A percentile compares a stretch with the other conserved stretches of the same genome.
phyloP scores from a whole-genome alignment of 352 stramenopile genomes.

The Phytophthora pinifolia region DNA sequence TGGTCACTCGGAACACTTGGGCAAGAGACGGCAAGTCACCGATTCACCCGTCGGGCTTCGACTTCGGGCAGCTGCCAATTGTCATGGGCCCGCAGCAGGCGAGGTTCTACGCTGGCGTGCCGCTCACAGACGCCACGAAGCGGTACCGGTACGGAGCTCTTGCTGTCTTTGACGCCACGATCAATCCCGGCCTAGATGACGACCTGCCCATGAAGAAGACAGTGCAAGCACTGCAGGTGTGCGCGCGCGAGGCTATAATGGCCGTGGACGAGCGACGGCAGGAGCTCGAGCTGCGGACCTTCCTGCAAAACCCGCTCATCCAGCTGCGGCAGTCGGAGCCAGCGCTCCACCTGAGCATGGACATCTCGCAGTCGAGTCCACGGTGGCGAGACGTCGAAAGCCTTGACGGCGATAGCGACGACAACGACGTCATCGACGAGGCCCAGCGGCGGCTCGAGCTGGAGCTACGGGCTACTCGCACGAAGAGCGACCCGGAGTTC shows the following conservation, averaged over 20 bases:
- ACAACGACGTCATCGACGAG: constrained; percentile 20
- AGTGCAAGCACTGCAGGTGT: constrained; percentile 36
- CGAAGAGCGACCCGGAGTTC: constrained; percentile 12
- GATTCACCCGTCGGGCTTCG: constrained; percentile 34
- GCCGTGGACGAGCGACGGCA: constrained; percentile 46
- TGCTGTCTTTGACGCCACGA: constrained; percentile 59
- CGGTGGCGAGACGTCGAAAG: constrained; percentile 20
- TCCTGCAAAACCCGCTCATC: constrained; percentile 54
- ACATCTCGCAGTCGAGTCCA: constrained; percentile 17
- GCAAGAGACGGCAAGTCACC: constrained; percentile 21
- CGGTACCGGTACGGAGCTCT: constrained; percentile 55
- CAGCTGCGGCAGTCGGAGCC: constrained; percentile 48
- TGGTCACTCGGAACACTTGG: constrained; percentile 57
- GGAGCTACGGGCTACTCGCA: constrained; percentile 12
- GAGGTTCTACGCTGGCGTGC: constrained; percentile 72
- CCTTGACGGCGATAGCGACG: constrained; percentile 27
- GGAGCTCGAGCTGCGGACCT: constrained; percentile 51
- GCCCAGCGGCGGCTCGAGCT: constrained; percentile 21
- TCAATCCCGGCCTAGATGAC: constrained; percentile 35
- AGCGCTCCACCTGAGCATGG: constrained; percentile 34
- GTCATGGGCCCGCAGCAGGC: constrained; percentile 68
- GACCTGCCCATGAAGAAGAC: constrained; percentile 39
- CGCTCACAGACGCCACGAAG: constrained; percentile 47
- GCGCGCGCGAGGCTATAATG: constrained; percentile 35
- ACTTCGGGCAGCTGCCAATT: constrained; percentile 62